Evolutionary conservation across 1,284 basidiomycete genomes (phyloP), one percentile per base, ranked within the genome.

Genomic region (Moniliophthora roreri): DNA sequence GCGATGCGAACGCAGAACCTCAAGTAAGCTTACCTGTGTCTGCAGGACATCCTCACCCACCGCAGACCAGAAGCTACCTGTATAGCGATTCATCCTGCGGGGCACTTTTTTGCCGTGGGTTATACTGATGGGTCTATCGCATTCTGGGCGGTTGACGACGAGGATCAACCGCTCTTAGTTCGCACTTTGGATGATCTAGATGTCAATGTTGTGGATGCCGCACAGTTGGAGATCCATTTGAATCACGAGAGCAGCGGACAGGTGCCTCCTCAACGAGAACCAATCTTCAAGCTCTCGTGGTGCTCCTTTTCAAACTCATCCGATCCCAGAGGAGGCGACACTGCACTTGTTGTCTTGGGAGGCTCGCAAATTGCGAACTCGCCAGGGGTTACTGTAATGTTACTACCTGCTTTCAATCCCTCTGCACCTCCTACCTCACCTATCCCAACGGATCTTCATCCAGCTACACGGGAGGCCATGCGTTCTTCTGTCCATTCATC

Each of bases 211-310:
- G 73, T 84, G 15, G 73, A 86, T 60, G 69, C 72, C 0, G 66
- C 69, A 3, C 67, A 69, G 51, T 66, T 86, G 9, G 81, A 83
- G 47, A 62, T 71, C 35, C 66, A 71, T 20, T 66, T 81, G 2
- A 54, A 63, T 10, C 52, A 57, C 44, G 51, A n/a, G n/a, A n/a
- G 49, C 13, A 50, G 54, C 15, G 56, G 54, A 15, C 48, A 48
- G 7, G 49, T 54, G 15, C 53, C 57, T 23, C 47, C 53, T 9
- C 54, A 65, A 2, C 75, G 85, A 56, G 93, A 96, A 66, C 92
- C 94, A 1, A 85, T 98, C 41, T 95, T 92, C 78, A 94, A 93
- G 67, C 76, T 97, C 4, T 75, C 87, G 0, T 97, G 95, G 95
- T 88, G 85, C 51, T 78, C 81, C 1, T 92, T 88, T 66, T 75